A percentile compares a stretch with the other conserved stretches of the same genome.
Evolutionary conservation across 495 filamentous ascomycete species (phyloP).

Genomic region (Hypomontagnella submonticulosa): DNA sequence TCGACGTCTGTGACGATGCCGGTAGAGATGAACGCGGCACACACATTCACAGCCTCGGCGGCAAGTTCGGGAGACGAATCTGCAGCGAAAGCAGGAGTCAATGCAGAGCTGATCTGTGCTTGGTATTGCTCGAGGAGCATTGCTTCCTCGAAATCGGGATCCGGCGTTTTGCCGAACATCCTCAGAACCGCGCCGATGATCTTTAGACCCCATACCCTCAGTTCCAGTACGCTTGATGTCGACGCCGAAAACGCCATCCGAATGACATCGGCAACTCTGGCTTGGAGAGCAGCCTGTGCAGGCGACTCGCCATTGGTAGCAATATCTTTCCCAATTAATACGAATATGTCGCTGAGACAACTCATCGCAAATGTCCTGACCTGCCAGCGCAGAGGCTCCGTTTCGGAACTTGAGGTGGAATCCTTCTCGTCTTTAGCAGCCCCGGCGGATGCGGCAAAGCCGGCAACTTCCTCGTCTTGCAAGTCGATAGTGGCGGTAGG

Average conservation of each 20-base stretch:
- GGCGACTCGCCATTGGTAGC: constrained; percentile 73
- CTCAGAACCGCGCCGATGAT: constrained; percentile 93
- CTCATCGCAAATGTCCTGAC: constrained; percentile 94
- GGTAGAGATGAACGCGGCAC: constrained; percentile 93
- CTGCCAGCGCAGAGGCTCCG: constrained; percentile 94
- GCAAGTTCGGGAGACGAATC: constrained; percentile 97
- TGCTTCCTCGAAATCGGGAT: constrained; percentile 95
- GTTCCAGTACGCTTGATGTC: constrained; percentile 88
- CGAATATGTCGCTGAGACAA: constrained; percentile 86
- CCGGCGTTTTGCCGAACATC: constrained; percentile 95
- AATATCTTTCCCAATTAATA: constrained; percentile 78
- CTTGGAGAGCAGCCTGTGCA: constrained; percentile 79
- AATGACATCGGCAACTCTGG: constrained; percentile 90
- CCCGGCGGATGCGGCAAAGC: constrained; percentile 81
- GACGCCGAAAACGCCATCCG: constrained; percentile 98
- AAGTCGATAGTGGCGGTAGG: constrained; percentile 72
- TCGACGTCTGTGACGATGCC: constrained; percentile 98
- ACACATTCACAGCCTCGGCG: constrained; percentile 96
- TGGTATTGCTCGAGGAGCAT: constrained; percentile 97
- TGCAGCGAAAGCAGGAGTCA: constrained; percentile 94
- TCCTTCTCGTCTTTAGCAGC: constrained; percentile 71
- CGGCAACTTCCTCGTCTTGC: constrained; percentile 95
- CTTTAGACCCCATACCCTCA: constrained; percentile 87
- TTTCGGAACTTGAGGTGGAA: constrained; percentile 69
- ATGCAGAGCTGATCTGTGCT: constrained; percentile 94